Base-by-base conservation (phyloP, 2,329 filamentous ascomycete genomes). In the Sarocladium brachiariae region DNA sequence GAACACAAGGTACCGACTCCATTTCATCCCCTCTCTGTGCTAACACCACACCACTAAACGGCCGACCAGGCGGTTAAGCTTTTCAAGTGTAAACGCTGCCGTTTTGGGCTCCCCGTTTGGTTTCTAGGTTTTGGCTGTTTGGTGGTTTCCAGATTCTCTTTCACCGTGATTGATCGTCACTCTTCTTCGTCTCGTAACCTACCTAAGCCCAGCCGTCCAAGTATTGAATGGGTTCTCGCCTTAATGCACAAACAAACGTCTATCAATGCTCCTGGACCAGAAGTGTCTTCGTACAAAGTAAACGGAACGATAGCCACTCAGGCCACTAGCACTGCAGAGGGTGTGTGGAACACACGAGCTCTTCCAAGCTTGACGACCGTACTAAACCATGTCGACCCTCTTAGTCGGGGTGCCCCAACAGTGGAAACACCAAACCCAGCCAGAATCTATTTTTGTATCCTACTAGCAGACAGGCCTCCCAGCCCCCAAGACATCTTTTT, bases 1-100 rank as follows among this genome's bases (percentile, higher is more conserved):
- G 16, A 33, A 47, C 43, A 47, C 43, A 25, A 47, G 43, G 43
- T 43, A 43, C 23, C 43, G 25, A 31, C 43, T 47, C 43, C 43
- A 19, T 16, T 45, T 45, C 27, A 16, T 18, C 18, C 14, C 23
- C 18, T 18, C 23, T 10, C 8, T 13, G 19, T 9, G 35, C 11
- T 47, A 47, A 25, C 43, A 25, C 43, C 27, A 33, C 43, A 18
- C 43, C 43, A 47, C 43, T 21, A 13, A 19, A 33, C 24, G 25
- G 33, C 30, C 30, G 6, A 45, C 39, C 18, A 45, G 8, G n/a
- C 4, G 16, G 43, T 16, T 33, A 47, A 47, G 43, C 43, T 47
- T 33, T 47, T 33, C 43, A 19, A 14, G 25, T 3, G 25, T 30
- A 23, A 31, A 47, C 43, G 43, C 43, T 6, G 27, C 43, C 43